phyloP scores from a whole-genome alignment of 495 filamentous ascomycete genomes.

The Xylaria nigripes region DNA sequence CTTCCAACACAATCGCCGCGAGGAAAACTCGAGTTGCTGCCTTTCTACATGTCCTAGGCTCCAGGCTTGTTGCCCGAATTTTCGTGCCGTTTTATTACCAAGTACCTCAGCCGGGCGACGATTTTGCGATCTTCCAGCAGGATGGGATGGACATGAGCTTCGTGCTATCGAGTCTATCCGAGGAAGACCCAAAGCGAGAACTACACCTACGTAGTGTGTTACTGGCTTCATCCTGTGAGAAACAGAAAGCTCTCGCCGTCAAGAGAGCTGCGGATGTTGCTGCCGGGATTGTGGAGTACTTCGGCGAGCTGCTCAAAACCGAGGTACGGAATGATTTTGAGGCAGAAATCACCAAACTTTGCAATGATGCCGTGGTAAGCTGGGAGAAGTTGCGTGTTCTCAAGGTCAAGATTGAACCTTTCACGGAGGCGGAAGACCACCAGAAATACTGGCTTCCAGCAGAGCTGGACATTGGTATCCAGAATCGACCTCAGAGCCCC shows the following conservation, averaged over 20 bases:
- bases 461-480: not conserved
- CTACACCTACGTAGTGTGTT: constrained; percentile 5
- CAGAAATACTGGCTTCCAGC: constrained; percentile 9
- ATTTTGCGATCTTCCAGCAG: not conserved
- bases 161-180: not conserved
- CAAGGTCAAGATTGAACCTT: constrained; percentile 6
- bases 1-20: not conserved
- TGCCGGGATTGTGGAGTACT: not conserved
- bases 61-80: not conserved
- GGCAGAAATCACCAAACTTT: not conserved
- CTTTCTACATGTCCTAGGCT: constrained; percentile 1
- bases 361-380: not conserved
- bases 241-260: not conserved
- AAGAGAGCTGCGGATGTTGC: not conserved
- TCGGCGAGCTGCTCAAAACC: not conserved
- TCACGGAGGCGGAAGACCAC: not conserved
- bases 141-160: not conserved
- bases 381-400: constrained; percentile 1
- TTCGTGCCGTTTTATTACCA: not conserved
- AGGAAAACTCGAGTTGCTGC: constrained; percentile 1
- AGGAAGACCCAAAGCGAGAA: not conserved
- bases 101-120: not conserved
- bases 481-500: too few species aligned
- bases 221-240: not conserved
- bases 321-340: not conserved